These are phyloP conservation scores for Carex pumila DNA, from an alignment of 176 grass and related monocot genomes.

Conservation along the genomic window DNA sequence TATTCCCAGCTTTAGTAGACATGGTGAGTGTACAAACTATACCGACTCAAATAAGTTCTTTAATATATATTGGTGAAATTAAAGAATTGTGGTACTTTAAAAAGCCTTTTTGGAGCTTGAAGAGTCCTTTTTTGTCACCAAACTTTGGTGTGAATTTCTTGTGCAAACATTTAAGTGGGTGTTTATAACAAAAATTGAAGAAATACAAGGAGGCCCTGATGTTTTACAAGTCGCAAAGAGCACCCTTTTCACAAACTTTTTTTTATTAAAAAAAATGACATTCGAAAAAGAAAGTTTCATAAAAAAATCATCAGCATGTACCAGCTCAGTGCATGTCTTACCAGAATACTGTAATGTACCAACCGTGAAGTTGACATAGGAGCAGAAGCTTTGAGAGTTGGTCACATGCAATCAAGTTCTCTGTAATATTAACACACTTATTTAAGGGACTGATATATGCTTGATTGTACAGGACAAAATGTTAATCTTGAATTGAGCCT, in stretches of 20 bases:
- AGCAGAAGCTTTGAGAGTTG: neutral
- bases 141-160: neutral
- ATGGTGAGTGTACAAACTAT: neutral
- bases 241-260: neutral
- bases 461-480: conserved; percentile 33
- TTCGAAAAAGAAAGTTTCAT: neutral
- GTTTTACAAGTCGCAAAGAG: neutral
- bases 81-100: neutral
- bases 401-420: neutral
- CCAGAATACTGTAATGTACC: conserved; percentile 17
- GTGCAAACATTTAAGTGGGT: neutral
- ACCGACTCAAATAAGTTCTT: neutral
- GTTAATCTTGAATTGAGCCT: conserved; percentile 76
- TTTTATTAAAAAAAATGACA: neutral
- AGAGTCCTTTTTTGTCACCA: neutral
- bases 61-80: neutral
- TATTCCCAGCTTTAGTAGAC: neutral
- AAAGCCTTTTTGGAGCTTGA: neutral
- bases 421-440: neutral
- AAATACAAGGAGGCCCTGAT: neutral
- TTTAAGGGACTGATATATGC: neutral
- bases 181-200: neutral
- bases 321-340: neutral
- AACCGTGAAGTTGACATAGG: conserved; percentile 36
- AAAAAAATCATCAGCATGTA: conserved; percentile 34